phyloP scores from a whole-genome alignment of 2,329 filamentous ascomycete genomes.

The Ophiobolus disseminans region DNA sequence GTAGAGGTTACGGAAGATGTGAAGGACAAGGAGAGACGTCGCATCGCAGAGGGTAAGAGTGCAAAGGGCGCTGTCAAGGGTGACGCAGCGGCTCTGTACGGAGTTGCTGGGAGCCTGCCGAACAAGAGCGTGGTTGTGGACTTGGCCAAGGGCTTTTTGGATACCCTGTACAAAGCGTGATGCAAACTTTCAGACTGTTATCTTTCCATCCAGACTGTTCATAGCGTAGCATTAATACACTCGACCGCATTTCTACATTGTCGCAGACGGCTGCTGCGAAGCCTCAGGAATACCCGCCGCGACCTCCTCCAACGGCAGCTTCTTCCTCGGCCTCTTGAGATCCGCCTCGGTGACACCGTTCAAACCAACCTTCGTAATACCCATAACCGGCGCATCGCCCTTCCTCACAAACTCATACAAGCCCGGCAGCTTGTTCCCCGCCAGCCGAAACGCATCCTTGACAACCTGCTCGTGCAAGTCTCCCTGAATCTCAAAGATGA shows the following conservation, averaged over 20 bases:
- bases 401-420: slow-evolving; percentile 94
- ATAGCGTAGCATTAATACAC: slow-evolving; percentile 10
- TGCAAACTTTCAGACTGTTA: background rate
- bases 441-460: slow-evolving; percentile 89
- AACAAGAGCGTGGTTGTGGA: slow-evolving; percentile 96
- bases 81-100: slow-evolving; percentile 88
- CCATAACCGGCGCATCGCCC: slow-evolving; percentile 87
- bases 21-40: slow-evolving; percentile 79
- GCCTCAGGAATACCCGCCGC: slow-evolving; percentile 71
- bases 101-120: slow-evolving; percentile 90
- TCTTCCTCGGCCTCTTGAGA: slow-evolving; percentile 79
- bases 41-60: slow-evolving; percentile 72
- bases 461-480: slow-evolving; percentile 94
- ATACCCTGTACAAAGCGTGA: slow-evolving; percentile 87
- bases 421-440: slow-evolving; percentile 91
- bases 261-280: slow-evolving; percentile 12
- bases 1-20: slow-evolving; percentile 69
- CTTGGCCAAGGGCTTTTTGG: slow-evolving; percentile 87
- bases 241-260: slow-evolving; percentile 14
- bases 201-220: background rate
- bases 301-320: slow-evolving; percentile 63
- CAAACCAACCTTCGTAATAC: slow-evolving; percentile 80
- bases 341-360: slow-evolving; percentile 82
- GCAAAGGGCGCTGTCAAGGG: slow-evolving; percentile 67
- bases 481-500: slow-evolving; percentile 92